Base-by-base conservation (phyloP, 768 basidiomycete species). In the Lentinus tigrinus region DNA sequence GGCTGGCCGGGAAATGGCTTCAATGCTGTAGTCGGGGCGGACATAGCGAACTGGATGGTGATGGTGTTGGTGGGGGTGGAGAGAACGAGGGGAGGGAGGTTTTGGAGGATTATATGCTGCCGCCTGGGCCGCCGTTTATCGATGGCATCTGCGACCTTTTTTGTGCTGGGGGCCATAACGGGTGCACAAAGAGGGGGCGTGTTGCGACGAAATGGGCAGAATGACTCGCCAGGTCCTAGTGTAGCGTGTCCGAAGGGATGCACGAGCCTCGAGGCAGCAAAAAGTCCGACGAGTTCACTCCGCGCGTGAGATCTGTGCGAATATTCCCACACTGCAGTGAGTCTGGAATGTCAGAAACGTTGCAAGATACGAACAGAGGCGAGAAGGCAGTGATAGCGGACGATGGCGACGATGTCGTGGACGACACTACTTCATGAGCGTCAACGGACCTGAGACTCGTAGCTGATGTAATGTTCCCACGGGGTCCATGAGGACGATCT, bases 51-150 rank as follows among this genome's bases (percentile, higher is more conserved):
- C 13, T 26, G 50, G 36, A 51, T 21, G 50, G 21, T 28, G 21
- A 51, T 10, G 2, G 50, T 14, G 37, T 39, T 19, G 27, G 50
- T 51, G 11, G 50, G 50, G 37, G 50, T 51, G 37, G 21, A 24
- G 50, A 51, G 39, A 13, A 38, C 36, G 37, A 51, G 36, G 16
- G 50, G 11, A 39, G 50, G 50, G 37, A 51, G 50, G 21, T 36
- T 51, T 11, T 39, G 50, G 16, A 51, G 50, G 50, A 51, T 51
- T 51, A 51, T 51, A 40, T 51, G 50, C 17, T 17, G 40, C n/a
- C 17, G 40, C 40, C 40, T 17, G 2, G 40, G 17, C 7, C 40
- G 40, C 40, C 16, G 1, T n/a, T 42, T 42, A 42, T 42, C 40
- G 40, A 42, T 42, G 16, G 40, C 40, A 42, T 42, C 40, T 42